These are phyloP conservation scores for Blastocystis hominis DNA, from an alignment of 352 stramenopile genomes.

Conservation along the genomic window DNA sequence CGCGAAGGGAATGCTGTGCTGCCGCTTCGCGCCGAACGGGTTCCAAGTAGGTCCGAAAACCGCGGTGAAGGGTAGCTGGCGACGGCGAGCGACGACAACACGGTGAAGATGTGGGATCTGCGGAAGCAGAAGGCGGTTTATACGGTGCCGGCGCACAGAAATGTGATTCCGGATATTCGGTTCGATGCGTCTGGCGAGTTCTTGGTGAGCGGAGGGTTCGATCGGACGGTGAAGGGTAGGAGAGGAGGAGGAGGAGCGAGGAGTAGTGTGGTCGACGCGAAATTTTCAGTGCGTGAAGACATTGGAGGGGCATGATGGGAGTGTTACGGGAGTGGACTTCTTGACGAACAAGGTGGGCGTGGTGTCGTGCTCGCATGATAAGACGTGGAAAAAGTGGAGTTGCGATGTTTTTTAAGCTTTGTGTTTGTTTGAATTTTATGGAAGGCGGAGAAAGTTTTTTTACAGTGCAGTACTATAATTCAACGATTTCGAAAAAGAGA, in stretches of 20 bases:
- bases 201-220: slow-evolving; percentile 77
- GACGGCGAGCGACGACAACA: slow-evolving; percentile 77
- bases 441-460: not conserved
- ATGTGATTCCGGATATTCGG: slow-evolving; percentile 74
- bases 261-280: slow-evolving; percentile 73
- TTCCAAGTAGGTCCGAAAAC: slow-evolving; percentile 69
- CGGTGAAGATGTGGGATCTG: slow-evolving; percentile 79
- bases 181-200: slow-evolving; percentile 71
- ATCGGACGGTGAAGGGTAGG: slow-evolving; percentile 70
- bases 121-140: slow-evolving; percentile 77
- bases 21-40: slow-evolving; percentile 17
- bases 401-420: slow-evolving; percentile 63
- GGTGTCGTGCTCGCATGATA: slow-evolving; percentile 77
- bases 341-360: slow-evolving; percentile 74
- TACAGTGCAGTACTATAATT: no score
- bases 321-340: slow-evolving; percentile 78
- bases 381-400: slow-evolving; percentile 82
- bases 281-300: slow-evolving; percentile 75
- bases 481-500: no score
- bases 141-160: slow-evolving; percentile 76
- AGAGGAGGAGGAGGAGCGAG: not conserved
- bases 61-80: slow-evolving; percentile 71
- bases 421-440: not conserved
- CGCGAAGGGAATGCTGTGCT: slow-evolving; percentile 25
- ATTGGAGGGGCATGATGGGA: slow-evolving; percentile 77